These are phyloP conservation scores for Diaporthe sp. DNA, from an alignment of 2,329 filamentous ascomycete species.

Conservation along the genomic window DNA sequence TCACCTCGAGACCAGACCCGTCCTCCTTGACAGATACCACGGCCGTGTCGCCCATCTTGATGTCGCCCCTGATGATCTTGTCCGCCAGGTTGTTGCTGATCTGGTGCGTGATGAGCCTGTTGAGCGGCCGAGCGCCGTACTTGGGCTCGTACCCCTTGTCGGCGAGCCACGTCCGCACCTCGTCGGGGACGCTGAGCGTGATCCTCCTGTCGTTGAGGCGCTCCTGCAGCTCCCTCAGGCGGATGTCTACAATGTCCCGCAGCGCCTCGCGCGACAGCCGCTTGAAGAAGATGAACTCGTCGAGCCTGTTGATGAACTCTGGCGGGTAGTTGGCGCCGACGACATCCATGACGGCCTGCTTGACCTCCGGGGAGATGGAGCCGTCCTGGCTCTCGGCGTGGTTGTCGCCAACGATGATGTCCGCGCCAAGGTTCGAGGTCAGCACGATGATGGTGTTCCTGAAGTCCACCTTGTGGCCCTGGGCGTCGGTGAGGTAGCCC, in stretches of 20 bases:
- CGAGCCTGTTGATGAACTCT: conserved; percentile 96
- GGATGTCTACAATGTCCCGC: conserved; percentile 93
- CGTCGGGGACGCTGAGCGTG: conserved; percentile 76
- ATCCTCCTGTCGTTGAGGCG: conserved; percentile 91
- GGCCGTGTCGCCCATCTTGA: conserved; percentile 82
- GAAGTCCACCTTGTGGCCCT: conserved; percentile 98
- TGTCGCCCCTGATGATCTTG: conserved; percentile 88
- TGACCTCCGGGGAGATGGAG: conserved; percentile 80
- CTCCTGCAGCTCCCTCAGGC: conserved; percentile 85
- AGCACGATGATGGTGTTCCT: conserved; percentile 96
- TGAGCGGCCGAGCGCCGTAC: conserved; percentile 91
- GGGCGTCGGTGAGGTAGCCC: conserved; percentile 93
- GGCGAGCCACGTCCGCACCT: conserved; percentile 88
- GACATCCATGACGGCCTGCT: conserved; percentile 88
- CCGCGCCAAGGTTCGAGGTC: conserved; percentile 93
- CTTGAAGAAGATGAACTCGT: conserved; percentile 97
- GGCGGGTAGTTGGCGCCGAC: conserved; percentile 83
- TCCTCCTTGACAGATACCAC: conserved; percentile 77
- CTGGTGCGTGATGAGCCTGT: conserved; percentile 90
- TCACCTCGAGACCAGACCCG: conserved; percentile 69
- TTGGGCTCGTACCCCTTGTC: conserved; percentile 91
- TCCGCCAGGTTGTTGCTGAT: conserved; percentile 92
- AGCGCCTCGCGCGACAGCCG: conserved; percentile 83
- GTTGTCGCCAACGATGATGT: conserved; percentile 87
- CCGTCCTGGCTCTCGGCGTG: conserved; percentile 74